Evolutionary conservation across 192 early-diverging fungal species (phyloP).

Genomic region (Geranomyces michiganensis): DNA sequence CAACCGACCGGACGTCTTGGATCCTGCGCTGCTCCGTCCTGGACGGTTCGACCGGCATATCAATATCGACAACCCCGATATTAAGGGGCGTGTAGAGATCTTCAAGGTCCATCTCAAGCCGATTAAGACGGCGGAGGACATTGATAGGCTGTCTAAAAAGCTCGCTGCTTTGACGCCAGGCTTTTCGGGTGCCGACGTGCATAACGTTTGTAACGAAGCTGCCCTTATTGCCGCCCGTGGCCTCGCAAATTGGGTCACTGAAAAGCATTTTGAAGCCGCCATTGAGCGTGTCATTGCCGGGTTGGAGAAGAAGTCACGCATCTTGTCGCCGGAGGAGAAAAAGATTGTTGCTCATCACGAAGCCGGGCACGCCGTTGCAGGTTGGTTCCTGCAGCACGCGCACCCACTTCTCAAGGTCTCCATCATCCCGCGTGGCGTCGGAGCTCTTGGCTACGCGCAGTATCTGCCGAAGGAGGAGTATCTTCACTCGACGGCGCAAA

Average conservation of each 20-base stretch:
- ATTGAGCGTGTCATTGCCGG: constrained; percentile 99
- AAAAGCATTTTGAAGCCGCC: constrained; percentile 93
- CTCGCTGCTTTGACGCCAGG: constrained; percentile 96
- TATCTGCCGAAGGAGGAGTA: constrained; percentile 98
- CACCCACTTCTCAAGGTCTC: constrained; percentile 97
- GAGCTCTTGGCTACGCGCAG: constrained; percentile 97
- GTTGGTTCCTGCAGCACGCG: constrained; percentile 96
- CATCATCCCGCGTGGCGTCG: constrained; percentile 95
- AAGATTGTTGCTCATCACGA: constrained; percentile 99
- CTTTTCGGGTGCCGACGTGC: constrained; percentile 96
- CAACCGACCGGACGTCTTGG: constrained; percentile 95
- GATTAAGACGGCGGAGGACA: constrained; percentile 72
- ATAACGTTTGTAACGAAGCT: constrained; percentile 99
- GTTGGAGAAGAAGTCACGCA: constrained; percentile 95
- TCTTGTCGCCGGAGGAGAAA: constrained; percentile 96
- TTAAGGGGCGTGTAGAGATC: constrained; percentile 92
- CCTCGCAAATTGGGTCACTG: constrained; percentile 73
- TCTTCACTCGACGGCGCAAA: constrained; percentile 87
- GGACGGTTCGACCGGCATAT: constrained; percentile 99
- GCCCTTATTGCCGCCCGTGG: constrained; percentile 94
- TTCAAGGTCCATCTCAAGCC: constrained; percentile 96
- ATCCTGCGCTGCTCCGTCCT: constrained; percentile 93
- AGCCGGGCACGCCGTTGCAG: constrained; percentile 97
- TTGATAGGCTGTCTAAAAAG: constrained; percentile 77
- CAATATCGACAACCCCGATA: constrained; percentile 94